Evolutionary conservation across 1,139 yeast genomes (phyloP).

Genomic region (Lodderomyces orthopsilosis): DNA sequence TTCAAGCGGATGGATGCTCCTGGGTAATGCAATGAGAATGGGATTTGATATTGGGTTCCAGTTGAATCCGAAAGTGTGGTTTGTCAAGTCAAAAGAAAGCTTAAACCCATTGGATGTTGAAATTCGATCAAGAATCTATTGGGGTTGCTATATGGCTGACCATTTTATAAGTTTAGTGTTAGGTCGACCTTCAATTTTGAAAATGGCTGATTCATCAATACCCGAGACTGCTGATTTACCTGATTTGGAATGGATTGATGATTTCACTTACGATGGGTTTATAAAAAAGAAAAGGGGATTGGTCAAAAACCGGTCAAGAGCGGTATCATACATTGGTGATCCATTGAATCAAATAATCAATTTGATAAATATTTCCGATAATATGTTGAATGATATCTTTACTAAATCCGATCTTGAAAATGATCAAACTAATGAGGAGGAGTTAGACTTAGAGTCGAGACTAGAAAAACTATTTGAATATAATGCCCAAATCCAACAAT

Average conservation of each 20-base stretch:
- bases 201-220: constrained; percentile 56
- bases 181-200: constrained; percentile 58
- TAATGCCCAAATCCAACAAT: constrained; percentile 48
- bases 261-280: constrained; percentile 35
- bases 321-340: constrained; percentile 40
- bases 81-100: constrained; percentile 29
- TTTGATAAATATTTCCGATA: constrained; percentile 51
- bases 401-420: constrained; percentile 29
- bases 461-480: constrained; percentile 39
- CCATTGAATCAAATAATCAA: constrained; percentile 48
- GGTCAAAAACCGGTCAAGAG: constrained; percentile 3
- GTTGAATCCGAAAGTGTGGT: constrained; percentile 61
- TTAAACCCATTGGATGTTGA: constrained; percentile 43
- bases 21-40: constrained; percentile 62
- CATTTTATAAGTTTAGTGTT: constrained; percentile 57
- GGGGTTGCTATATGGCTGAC: constrained; percentile 69
- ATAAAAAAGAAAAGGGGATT: constrained; percentile 13
- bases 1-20: constrained; percentile 60
- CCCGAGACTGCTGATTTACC: constrained; percentile 63
- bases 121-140: constrained; percentile 58
- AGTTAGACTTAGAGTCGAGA: constrained; percentile 33
- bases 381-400: constrained; percentile 54
- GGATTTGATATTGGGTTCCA: constrained; percentile 67
- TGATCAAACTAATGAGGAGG: constrained; percentile 26
- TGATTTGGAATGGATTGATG: constrained; percentile 56